Evolutionary conservation across 176 grass and related monocot genomes (phyloP).

Genomic region (Poa annua): DNA sequence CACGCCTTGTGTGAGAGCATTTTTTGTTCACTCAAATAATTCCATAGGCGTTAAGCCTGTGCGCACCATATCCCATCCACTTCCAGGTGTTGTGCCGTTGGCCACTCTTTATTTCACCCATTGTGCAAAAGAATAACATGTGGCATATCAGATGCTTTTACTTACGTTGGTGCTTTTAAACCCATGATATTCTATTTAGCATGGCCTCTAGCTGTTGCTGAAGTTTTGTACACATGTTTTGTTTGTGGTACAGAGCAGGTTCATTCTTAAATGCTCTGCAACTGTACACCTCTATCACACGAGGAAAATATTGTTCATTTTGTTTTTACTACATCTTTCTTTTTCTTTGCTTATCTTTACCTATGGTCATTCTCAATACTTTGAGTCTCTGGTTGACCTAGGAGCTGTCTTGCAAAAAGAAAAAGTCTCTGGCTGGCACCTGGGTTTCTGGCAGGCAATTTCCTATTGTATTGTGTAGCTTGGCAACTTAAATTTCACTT

Average conservation of each 20-base stretch:
- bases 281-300: background rate
- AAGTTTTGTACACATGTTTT: background rate
- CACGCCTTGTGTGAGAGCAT: background rate
- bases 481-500: slow-evolving; percentile 11
- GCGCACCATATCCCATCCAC: background rate
- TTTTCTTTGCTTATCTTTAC: background rate
- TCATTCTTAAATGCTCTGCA: background rate
- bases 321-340: background rate
- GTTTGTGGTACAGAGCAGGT: background rate
- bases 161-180: background rate
- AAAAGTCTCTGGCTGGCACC: background rate
- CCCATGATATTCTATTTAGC: slow-evolving; percentile 5
- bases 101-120: background rate
- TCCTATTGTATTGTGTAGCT: slow-evolving; percentile 31
- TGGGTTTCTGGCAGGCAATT: slow-evolving; percentile 9
- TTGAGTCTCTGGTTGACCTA: slow-evolving; percentile 6
- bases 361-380: background rate
- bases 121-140: background rate
- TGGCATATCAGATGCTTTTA: slow-evolving; percentile 2
- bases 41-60: background rate
- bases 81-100: background rate
- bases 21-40: background rate
- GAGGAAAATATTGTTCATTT: background rate
- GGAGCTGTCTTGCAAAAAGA: background rate
- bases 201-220: background rate